These are phyloP conservation scores for Fusarium odoratissimum DNA, from an alignment of 2,329 filamentous ascomycete genomes.

Conservation along the genomic window DNA sequence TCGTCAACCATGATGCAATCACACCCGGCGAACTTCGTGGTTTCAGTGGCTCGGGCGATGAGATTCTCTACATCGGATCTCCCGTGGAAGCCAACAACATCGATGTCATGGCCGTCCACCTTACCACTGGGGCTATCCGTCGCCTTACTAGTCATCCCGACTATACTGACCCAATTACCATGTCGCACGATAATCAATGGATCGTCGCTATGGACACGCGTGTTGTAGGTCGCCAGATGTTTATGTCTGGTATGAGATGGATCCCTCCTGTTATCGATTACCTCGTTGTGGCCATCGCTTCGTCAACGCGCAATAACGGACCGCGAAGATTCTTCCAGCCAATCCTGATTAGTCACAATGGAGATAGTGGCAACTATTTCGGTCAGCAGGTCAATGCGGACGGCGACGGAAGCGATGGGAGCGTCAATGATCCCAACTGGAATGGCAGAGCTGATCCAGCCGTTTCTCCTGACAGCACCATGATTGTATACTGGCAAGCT, in stretches of 20 bases:
- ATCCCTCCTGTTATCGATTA: conserved; percentile 57
- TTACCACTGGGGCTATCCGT: conserved; percentile 54
- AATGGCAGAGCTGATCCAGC: conserved; percentile 59
- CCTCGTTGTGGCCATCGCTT: conserved; percentile 46
- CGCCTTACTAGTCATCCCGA: conserved; percentile 58
- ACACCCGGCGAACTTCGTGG: conserved; percentile 58
- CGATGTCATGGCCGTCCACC: conserved; percentile 56
- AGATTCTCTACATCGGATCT: conserved; percentile 56
- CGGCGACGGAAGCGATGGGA: conserved; percentile 49
- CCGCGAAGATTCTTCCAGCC: conserved; percentile 59
- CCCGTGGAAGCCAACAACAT: conserved; percentile 57
- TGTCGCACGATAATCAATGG: conserved; percentile 58
- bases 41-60: conserved; percentile 55
- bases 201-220: conserved; percentile 58
- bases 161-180: conserved; percentile 56
- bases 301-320: conserved; percentile 60
- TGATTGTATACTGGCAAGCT: conserved; percentile 57
- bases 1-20: conserved; percentile 2
- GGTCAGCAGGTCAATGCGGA: conserved; percentile 57
- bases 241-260: conserved; percentile 52
- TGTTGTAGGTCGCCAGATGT: conserved; percentile 56
- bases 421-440: conserved; percentile 60
- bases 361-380: conserved; percentile 58
- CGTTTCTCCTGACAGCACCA: conserved; percentile 55
- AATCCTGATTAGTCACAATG: conserved; percentile 55